Percentiles rank a stretch among this genome's conserved stretches.
Evolutionary conservation across 2,329 filamentous ascomycete genomes (phyloP).

Genomic region (Diaporthe humulicola): DNA sequence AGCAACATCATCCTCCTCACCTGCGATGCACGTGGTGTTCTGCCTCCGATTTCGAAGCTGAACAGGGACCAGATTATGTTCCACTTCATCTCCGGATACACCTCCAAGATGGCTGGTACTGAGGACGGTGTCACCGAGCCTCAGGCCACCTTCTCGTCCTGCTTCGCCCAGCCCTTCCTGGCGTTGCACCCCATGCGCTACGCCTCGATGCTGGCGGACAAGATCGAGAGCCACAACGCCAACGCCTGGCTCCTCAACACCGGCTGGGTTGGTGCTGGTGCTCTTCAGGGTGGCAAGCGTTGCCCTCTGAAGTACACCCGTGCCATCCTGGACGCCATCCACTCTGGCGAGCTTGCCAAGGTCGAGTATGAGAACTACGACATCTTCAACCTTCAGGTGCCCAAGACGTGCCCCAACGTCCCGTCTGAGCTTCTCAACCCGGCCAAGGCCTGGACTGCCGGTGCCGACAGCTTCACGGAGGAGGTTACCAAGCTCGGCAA

Average conservation of each 20-base stretch:
- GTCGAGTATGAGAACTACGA: conserved; percentile 95
- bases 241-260: conserved; percentile 99
- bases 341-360: conserved; percentile 94
- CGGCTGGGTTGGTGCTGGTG: conserved; percentile 94
- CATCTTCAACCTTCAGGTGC: conserved; percentile 96
- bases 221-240: conserved; percentile 94
- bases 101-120: conserved; percentile 99
- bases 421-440: conserved; percentile 96
- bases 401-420: conserved; percentile 89
- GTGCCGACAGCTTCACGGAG: conserved; percentile 82
- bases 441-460: conserved; percentile 89
- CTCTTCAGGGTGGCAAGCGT: conserved; percentile 91
- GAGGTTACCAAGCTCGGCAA: conserved; percentile 92
- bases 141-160: conserved; percentile 98
- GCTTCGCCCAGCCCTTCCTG: conserved; percentile 99
- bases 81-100: conserved; percentile 99
- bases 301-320: conserved; percentile 99
- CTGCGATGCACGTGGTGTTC: conserved; percentile 96
- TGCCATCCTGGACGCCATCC: conserved; percentile 97
- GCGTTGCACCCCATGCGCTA: conserved; percentile 99
- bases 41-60: conserved; percentile 98
- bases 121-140: conserved; percentile 98
- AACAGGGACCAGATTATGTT: conserved; percentile 98
- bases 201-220: conserved; percentile 97
- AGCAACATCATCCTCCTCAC: conserved; percentile 98